Base-by-base conservation (phyloP, 768 basidiomycete genomes). In the Tricholoma matsutake region DNA sequence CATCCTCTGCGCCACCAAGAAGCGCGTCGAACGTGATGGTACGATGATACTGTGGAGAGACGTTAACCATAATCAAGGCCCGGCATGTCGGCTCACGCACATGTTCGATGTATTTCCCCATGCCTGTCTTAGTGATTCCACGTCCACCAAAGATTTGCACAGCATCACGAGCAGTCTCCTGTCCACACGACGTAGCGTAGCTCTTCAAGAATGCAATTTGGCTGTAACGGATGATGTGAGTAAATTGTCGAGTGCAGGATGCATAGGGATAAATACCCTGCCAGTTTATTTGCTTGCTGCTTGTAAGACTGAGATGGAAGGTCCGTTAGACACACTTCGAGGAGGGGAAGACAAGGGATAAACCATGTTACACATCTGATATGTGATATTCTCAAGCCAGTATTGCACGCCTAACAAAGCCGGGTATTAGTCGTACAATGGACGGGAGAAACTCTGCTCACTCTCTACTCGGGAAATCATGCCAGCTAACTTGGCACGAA, bases 311-410 rank as follows among this genome's bases (percentile, higher is more conserved):
- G 43, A 25, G 45, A 11, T 29, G 14, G 25, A 45, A 8, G 16
- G 25, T 64, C 10, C 45, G 18, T 37, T 22, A 31, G 31, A 20
- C 10, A 8, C 18, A 8, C 14, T 25, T 18, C 31, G 35, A 54
- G 6, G 3, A 5, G 52, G 1, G 10, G 37, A 45, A 39, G 16
- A 22, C 29, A 45, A 13, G 9, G 5, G 11, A 45, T 64, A 3
- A 22, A 68, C 69, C 92, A 94, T 93, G 64, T 91, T 87, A 73
- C 82, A 86, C 91, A 94, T 93, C 73, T 94, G 92, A 72, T 88
- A 88, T 0, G 92, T 94, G 62, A 95, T 80, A 65, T 87, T 89
- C 76, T 96, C 93, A n/a, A 94, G 75, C 91, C 90, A 93, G 39
- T 78, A 79, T 71, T 93, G 92, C 0, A 77, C 78, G 52, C 56